A percentile compares a stretch with the other conserved stretches of the same genome.
Evolutionary conservation across 495 filamentous ascomycete genomes (phyloP).

Genomic region (Penicillium longicatenatum): DNA sequence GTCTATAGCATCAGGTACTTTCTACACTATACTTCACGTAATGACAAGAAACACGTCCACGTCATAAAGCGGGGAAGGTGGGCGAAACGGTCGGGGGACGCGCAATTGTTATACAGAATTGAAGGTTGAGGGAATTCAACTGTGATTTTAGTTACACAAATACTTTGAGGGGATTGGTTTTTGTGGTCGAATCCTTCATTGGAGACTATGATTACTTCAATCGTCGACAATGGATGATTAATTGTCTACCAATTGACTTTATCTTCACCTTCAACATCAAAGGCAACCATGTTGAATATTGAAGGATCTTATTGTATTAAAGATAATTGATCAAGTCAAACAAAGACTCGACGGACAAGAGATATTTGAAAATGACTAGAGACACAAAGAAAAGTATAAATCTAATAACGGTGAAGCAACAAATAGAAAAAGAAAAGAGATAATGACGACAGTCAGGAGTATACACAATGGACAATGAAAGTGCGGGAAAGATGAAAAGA

Average conservation of each 20-base stretch:
- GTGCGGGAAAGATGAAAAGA: background rate
- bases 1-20: too few relatives aligned
- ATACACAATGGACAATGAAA: conserved; percentile 5
- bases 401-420: background rate
- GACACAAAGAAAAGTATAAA: background rate
- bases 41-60: too few relatives aligned
- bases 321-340: background rate
- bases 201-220: too few relatives aligned
- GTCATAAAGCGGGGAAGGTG: too few relatives aligned
- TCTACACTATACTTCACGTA: too few relatives aligned
- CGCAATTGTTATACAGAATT: too few relatives aligned
- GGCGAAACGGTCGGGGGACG: too few relatives aligned
- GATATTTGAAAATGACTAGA: background rate
- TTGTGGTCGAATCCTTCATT: too few relatives aligned
- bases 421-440: background rate
- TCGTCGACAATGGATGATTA: background rate
- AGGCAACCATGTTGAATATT: background rate
- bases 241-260: background rate
- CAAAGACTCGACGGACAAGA: background rate
- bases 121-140: too few relatives aligned
- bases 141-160: too few relatives aligned
- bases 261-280: background rate
- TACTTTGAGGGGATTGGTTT: background rate
- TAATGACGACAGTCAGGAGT: background rate
- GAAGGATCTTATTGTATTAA: background rate